Evolutionary conservation across 176 grass and related monocot species (phyloP), one percentile per base, ranked within the genome.

Genomic region (Carex myosuroides): DNA sequence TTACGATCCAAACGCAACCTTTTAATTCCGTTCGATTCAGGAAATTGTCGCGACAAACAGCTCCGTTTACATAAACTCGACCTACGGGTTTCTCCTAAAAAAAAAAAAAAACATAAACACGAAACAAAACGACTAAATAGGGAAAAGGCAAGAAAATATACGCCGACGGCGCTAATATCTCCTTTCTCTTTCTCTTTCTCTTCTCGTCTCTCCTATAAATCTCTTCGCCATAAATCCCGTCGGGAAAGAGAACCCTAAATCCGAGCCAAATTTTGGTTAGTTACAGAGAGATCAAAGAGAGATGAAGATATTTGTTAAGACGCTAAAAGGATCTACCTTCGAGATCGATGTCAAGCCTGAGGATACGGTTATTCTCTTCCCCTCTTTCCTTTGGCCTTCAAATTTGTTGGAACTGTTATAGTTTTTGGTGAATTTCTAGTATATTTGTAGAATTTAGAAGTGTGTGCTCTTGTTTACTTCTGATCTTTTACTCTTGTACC

Each of bases 281-380:
- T 4, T 68, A 26, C 62, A 16, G 65, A 63, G 65, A 63, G 54
- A 79, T 75, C 66, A 54, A 30, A 13, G 8, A 26, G 57, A 88
- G 83, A 96, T 95, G 93, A 93, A 93, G 91, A 79, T 96, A 58
- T 91, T 89, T 26, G 75, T 96, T 11, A 96, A 96, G 91, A 96
- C 91, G 21, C 93, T 96, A 21, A 93, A 85, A 71, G 93, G 93
- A 12, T 89, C 91, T 71, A 93, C 62, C 69, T 96, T 91, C 83
- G 85, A 93, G 89, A 96, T 96, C 93, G 91, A 93, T 39, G 91
- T 89, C 56, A 78, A 85, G 1, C 80, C 89, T 10, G 13, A 82
- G 18, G 63, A 88, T 74, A 97, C 90, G 89, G 94, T 97, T 85
- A 4, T 65, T 24, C 62, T 29, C 54, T 76, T 35, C 3, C 50